Percentiles rank a stretch among this genome's conserved stretches.
These are phyloP conservation scores for Colletotrichum trifolii DNA, from an alignment of 2,329 filamentous ascomycete genomes.

Conservation along the genomic window DNA sequence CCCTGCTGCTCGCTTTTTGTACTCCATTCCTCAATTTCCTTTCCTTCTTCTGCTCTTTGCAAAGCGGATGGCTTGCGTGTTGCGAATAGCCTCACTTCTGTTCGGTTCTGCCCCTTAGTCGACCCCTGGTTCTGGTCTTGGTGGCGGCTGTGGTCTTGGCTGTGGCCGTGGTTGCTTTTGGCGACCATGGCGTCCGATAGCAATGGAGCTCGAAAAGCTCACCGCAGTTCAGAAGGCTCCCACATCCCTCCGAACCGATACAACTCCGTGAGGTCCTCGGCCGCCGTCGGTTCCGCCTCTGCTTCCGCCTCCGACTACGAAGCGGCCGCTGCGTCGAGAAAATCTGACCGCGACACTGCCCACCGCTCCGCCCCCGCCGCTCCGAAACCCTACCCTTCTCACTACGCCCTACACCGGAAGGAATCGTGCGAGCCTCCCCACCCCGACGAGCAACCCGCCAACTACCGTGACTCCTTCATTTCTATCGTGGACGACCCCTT, in stretches of 20 bases:
- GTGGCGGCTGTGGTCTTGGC: constrained; percentile 13
- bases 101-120: constrained; percentile 6
- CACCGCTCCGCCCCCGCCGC: constrained; percentile 38
- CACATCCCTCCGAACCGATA: constrained; percentile 31
- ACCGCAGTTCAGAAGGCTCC: constrained; percentile 39
- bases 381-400: constrained; percentile 35
- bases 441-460: constrained; percentile 42
- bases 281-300: constrained; percentile 15
- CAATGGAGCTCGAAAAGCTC: constrained; percentile 37
- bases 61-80: neutral
- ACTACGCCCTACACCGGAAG: constrained; percentile 36
- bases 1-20: constrained; percentile 2
- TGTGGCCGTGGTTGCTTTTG: constrained; percentile 18
- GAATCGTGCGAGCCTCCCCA: constrained; percentile 37
- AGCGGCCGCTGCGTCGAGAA: constrained; percentile 19
- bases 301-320: constrained; percentile 21
- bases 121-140: constrained; percentile 22
- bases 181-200: constrained; percentile 35
- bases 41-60: neutral
- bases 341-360: constrained; percentile 35
- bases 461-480: constrained; percentile 59
- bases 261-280: constrained; percentile 11
- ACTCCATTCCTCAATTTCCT: constrained; percentile 2
- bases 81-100: neutral
- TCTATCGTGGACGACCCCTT: constrained; percentile 68